Conservation (phyloP, 768 basidiomycete genomes). For the Leucosporidium scottii region DNA sequence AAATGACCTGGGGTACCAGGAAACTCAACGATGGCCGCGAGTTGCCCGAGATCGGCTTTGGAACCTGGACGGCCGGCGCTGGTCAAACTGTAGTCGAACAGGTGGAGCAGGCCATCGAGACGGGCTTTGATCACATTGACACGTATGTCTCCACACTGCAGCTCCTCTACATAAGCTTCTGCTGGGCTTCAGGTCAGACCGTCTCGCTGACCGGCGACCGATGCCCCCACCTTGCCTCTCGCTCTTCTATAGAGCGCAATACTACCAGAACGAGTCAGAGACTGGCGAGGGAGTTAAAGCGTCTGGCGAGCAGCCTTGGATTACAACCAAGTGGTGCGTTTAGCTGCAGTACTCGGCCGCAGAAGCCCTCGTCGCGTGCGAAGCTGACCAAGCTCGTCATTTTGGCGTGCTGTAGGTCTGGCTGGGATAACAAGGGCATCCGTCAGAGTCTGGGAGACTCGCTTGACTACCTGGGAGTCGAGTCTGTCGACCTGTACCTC, state of each 20-base stretch:
- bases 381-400: background rate
- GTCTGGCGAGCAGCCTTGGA: constrained; percentile 19
- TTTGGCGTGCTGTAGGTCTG: background rate
- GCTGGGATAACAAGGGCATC: background rate
- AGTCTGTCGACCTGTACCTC: constrained; percentile 4
- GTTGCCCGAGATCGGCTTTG: constrained; percentile 39
- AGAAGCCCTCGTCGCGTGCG: no score
- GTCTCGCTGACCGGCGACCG: no score
- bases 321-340: constrained; percentile 32
- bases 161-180: no score
- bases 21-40: constrained; percentile 40
- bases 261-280: constrained; percentile 21
- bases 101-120: constrained; percentile 34
- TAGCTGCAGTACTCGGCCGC: background rate
- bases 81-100: constrained; percentile 29
- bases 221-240: no score
- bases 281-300: constrained; percentile 18
- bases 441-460: background rate
- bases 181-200: no score
- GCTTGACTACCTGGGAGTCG: background rate
- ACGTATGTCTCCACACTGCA: background rate
- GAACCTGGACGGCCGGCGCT: constrained; percentile 39
- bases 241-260: background rate
- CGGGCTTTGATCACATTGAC: constrained; percentile 37
- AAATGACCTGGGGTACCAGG: constrained; percentile 34